Base-by-base conservation (phyloP, 139 green algal genomes). In the Chlamydomonas eustigma region DNA sequence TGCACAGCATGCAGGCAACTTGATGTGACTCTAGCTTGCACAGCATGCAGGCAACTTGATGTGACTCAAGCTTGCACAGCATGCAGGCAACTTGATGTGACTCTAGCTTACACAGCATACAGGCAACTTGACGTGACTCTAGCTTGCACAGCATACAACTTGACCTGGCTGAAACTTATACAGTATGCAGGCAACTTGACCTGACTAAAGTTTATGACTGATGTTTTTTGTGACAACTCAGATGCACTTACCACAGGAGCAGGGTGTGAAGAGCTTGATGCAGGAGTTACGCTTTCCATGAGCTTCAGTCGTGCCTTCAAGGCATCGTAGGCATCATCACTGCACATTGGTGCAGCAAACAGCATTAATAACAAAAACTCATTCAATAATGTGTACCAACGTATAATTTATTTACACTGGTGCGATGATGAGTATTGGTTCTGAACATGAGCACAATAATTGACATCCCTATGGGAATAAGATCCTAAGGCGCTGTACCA, bases 251-350 rank as follows among this genome's bases (percentile, higher is more conserved):
- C 77, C 77, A 81, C 70, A 1, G 50, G 70, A 24, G 69, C 33
- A 2, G 32, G 50, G 33, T 73, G 63, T 0, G 73, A 52, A 33
- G 69, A 51, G 25, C 39, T 24, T 3, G 32, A 5, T 28, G 67
- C 50, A 2, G 50, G 58, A 22, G 69, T 71, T 34, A 36, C 32
- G n/a, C 73, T 37, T 25, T 64, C 30, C 31, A 58, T 34, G 52
- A 68, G 74, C 8, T 39, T 37, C 38, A n/a, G n/a, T n/a, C n/a
- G n/a, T n/a, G 4, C 36, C 77, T 81, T 77, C 0, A 81, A 63
- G 12, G 74, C 33, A 39, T 81, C 77, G 39, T 71, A 81, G 6
- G 38, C 69, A 6, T 52, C 77, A n/a, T 81, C 69, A 28, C 77
- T 81, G 65, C 2, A 51, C 37, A 70, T 1, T 4, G 1, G 39